A percentile compares a stretch with the other conserved stretches of the same genome.
These are phyloP conservation scores for Gliomastix tumulicola DNA, from an alignment of 2,329 filamentous ascomycete genomes.

Conservation along the genomic window DNA sequence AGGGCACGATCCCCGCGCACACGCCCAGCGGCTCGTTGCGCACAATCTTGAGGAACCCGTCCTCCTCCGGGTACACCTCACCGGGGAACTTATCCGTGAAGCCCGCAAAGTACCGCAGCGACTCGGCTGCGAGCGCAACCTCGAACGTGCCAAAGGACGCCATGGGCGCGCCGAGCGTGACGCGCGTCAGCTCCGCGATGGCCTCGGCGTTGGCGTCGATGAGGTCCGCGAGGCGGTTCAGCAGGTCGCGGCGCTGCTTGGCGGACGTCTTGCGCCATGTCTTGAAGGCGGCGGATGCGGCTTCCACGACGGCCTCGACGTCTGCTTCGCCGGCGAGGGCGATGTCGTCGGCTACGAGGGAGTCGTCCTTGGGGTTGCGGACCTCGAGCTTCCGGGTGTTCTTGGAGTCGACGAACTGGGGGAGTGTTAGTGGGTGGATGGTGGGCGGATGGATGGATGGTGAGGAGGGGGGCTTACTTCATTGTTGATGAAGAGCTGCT, in stretches of 20 bases:
- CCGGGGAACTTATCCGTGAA: slow-evolving; percentile 31
- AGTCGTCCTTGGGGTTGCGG: slow-evolving; percentile 40
- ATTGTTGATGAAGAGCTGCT: slow-evolving; percentile 29
- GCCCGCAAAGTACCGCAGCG: slow-evolving; percentile 16
- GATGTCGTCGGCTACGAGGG: slow-evolving; percentile 40
- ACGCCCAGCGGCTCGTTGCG: slow-evolving; percentile 24
- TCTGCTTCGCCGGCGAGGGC: slow-evolving; percentile 32
- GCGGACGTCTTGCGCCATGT: slow-evolving; percentile 29
- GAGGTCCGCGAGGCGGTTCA: slow-evolving; percentile 36
- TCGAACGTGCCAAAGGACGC: slow-evolving; percentile 35
- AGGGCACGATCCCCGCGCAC: slow-evolving; percentile 36
- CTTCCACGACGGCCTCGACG: slow-evolving; percentile 37
- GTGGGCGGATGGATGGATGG: slow-evolving; percentile 28
- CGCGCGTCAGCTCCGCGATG: slow-evolving; percentile 30
- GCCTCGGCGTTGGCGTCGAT: slow-evolving; percentile 24
- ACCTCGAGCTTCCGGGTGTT: slow-evolving; percentile 37
- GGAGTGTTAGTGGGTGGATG: slow-evolving; percentile 18
- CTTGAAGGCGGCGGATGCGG: slow-evolving; percentile 36
- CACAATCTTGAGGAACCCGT: slow-evolving; percentile 34
- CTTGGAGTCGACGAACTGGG: slow-evolving; percentile 31
- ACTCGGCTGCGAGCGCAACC: slow-evolving; percentile 16
- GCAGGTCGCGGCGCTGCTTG: slow-evolving; percentile 25
- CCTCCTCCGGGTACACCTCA: slow-evolving; percentile 30
- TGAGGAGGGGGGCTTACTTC: slow-evolving; percentile 20
- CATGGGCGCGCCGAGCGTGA: slow-evolving; percentile 38